A percentile compares a stretch with the other conserved stretches of the same genome.
phyloP scores from a whole-genome alignment of 805 yeast species.

The Starmera quercuum region DNA sequence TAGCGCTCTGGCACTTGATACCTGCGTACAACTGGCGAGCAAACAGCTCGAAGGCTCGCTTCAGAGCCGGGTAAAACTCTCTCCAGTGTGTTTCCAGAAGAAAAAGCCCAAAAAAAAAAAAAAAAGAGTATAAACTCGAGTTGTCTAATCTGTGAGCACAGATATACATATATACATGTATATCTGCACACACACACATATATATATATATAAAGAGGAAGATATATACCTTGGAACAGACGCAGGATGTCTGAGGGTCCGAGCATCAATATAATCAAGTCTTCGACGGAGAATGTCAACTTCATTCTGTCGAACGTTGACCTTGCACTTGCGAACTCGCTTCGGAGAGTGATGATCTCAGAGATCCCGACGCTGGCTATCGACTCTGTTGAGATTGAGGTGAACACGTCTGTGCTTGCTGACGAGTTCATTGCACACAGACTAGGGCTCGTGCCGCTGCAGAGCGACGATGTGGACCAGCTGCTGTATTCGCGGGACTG shows the following conservation, averaged over 20 bases:
- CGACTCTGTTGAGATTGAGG: conserved; percentile 90
- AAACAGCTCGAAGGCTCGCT: too few relatives aligned
- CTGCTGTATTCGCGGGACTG: conserved; percentile 90
- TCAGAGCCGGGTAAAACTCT: too few relatives aligned
- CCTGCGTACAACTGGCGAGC: too few relatives aligned
- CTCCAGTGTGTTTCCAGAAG: too few relatives aligned
- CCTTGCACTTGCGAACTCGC: conserved; percentile 82
- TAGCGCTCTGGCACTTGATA: too few relatives aligned
- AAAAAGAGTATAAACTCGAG: too few relatives aligned
- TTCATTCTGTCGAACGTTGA: conserved; percentile 84
- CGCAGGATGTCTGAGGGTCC: conserved; percentile 38
- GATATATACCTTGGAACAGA: not conserved
- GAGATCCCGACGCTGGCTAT: conserved; percentile 97
- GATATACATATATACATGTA: too few relatives aligned
- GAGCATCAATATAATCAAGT: conserved; percentile 79
- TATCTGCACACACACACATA: too few relatives aligned
- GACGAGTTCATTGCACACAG: conserved; percentile 96
- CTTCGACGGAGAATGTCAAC: conserved; percentile 83
- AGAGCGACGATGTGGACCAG: conserved; percentile 75
- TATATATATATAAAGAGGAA: not conserved
- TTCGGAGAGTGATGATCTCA: conserved; percentile 86
- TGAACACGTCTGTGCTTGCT: conserved; percentile 89
- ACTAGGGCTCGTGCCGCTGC: conserved; percentile 85
- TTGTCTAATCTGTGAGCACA: too few relatives aligned
- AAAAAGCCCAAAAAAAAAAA: too few relatives aligned